Percentiles rank a stretch among this genome's conserved stretches.
Evolutionary conservation across 331 rosid genomes (phyloP).

Genomic region (Pyracantha coccinea): DNA sequence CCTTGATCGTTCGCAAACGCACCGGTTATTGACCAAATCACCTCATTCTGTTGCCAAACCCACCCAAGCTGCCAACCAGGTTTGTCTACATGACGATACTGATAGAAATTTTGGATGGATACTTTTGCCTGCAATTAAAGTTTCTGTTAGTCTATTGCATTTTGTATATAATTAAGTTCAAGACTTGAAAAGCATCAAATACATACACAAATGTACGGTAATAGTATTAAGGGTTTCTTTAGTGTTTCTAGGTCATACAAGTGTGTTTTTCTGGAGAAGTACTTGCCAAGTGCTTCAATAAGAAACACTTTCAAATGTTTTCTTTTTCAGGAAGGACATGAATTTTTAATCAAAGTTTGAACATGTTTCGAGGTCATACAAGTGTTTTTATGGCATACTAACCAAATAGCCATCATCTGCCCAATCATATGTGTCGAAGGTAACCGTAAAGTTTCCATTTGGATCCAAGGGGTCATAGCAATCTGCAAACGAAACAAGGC

Average conservation of each 20-base stretch:
- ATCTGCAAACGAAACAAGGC: constrained; percentile 43
- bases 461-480: constrained; percentile 83
- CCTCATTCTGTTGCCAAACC: constrained; percentile 65
- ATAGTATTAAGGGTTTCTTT: no score
- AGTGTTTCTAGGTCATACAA: no score
- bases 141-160: not conserved
- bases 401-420: constrained; percentile 65
- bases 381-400: constrained; percentile 22
- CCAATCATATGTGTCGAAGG: constrained; percentile 52
- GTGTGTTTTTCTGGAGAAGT: no score
- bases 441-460: constrained; percentile 60
- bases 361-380: no score
- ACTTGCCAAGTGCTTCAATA: no score
- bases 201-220: no score
- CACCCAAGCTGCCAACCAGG: constrained; percentile 81
- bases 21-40: constrained; percentile 73
- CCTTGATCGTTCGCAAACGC: constrained; percentile 61
- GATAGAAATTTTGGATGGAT: no score
- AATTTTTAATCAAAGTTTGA: no score
- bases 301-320: no score
- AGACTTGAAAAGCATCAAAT: no score
- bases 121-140: constrained; percentile 54
- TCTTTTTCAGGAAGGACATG: no score
- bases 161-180: no score
- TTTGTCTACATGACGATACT: constrained; percentile 58